These are phyloP conservation scores for Exophiala spinifera DNA, from an alignment of 2,329 filamentous ascomycete species.

Conservation along the genomic window DNA sequence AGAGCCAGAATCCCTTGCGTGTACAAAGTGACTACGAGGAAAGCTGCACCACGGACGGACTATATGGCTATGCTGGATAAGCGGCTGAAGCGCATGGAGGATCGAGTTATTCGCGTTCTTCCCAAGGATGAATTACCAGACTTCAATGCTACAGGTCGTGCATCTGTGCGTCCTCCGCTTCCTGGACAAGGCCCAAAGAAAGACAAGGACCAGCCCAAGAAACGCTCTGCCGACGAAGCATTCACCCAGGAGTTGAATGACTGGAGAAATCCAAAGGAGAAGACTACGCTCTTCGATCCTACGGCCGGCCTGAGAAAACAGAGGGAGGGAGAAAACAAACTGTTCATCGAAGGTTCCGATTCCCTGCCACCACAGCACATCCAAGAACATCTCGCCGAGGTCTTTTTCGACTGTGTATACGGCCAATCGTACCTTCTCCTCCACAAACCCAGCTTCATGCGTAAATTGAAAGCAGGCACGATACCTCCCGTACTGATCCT, in stretches of 20 bases:
- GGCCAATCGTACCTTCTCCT: constrained; percentile 92
- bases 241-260: constrained; percentile 77
- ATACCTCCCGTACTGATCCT: constrained; percentile 86
- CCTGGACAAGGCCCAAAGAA: constrained; percentile 57
- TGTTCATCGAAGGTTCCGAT: constrained; percentile 78
- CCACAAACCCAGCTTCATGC: constrained; percentile 96
- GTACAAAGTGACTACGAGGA: constrained; percentile 93
- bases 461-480: constrained; percentile 69
- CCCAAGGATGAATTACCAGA: constrained; percentile 78
- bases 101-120: constrained; percentile 91
- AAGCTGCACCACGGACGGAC: constrained; percentile 89
- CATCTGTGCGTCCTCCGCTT: constrained; percentile 76
- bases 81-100: constrained; percentile 92
- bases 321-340: constrained; percentile 69
- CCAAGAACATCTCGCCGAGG: constrained; percentile 87
- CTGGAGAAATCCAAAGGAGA: constrained; percentile 63
- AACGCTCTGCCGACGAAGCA: constrained; percentile 80
- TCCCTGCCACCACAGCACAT: constrained; percentile 80
- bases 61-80: constrained; percentile 99
- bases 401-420: constrained; percentile 95
- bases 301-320: constrained; percentile 53
- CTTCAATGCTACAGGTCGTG: constrained; percentile 67
- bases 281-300: constrained; percentile 29
- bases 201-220: constrained; percentile 55
- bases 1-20: constrained; percentile 91